phyloP scores from a whole-genome alignment of 2,329 filamentous ascomycete species.

The Penicillium crustosum region DNA sequence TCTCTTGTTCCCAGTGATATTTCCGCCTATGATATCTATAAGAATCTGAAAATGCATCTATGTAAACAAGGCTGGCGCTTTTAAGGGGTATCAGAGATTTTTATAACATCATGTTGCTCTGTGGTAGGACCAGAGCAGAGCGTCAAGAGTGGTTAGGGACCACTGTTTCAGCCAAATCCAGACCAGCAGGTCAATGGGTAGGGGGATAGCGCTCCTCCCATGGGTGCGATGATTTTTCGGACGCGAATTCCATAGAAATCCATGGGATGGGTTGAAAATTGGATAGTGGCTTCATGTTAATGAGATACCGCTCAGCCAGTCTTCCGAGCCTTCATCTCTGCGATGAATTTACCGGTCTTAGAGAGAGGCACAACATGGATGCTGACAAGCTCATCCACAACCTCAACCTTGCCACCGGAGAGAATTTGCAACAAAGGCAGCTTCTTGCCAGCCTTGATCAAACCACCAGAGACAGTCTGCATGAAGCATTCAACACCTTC shows the following conservation, averaged over 20 bases:
- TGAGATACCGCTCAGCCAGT: conserved; percentile 24
- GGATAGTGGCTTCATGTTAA: background rate
- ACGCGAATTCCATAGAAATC: background rate
- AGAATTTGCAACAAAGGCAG: conserved; percentile 73
- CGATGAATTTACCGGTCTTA: conserved; percentile 72
- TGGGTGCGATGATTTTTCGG: background rate
- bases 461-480: conserved; percentile 74
- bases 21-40: conserved; percentile 4
- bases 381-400: conserved; percentile 80
- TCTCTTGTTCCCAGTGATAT: background rate
- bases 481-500: conserved; percentile 80
- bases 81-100: conserved; percentile 7
- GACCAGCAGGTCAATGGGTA: background rate
- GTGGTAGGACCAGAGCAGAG: background rate
- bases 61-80: conserved; percentile 2
- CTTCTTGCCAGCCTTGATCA: conserved; percentile 90
- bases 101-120: background rate
- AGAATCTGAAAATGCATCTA: conserved; percentile 4
- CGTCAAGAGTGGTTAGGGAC: background rate
- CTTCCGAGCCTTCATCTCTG: conserved; percentile 77
- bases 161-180: background rate
- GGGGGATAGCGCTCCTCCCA: background rate
- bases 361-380: conserved; percentile 77
- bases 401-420: conserved; percentile 72
- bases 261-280: background rate